These are phyloP conservation scores for Blastocystis sp. DNA, from an alignment of 352 stramenopile genomes.

Conservation along the genomic window DNA sequence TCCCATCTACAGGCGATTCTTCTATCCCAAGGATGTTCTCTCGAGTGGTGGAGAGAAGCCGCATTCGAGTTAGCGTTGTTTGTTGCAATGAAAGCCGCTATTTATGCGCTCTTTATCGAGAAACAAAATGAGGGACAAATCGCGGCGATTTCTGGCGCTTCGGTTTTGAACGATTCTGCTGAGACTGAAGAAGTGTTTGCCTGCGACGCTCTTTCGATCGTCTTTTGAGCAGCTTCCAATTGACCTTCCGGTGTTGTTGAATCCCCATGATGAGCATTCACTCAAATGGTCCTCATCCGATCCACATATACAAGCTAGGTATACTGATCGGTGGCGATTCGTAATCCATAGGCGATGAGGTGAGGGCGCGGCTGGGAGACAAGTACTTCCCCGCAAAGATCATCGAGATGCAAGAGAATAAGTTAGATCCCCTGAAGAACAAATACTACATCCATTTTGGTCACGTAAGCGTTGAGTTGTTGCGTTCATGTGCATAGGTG, in stretches of 20 bases:
- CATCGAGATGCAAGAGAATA: constrained; percentile 62
- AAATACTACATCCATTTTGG: constrained; percentile 58
- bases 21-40: background rate
- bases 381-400: constrained; percentile 70
- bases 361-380: constrained; percentile 41
- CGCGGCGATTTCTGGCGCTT: background rate
- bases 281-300: constrained; percentile 11
- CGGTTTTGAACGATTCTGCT: background rate
- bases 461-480: background rate
- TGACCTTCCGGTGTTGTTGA: background rate
- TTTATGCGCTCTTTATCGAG: too few relatives aligned
- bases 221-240: too few relatives aligned
- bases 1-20: constrained; percentile 25
- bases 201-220: background rate
- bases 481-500: constrained; percentile 74
- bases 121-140: background rate
- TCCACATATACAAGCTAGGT: constrained; percentile 61
- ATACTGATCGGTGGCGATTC: background rate
- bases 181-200: background rate
- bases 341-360: constrained; percentile 62
- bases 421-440: constrained; percentile 64
- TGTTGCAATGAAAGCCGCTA: background rate
- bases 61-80: background rate
- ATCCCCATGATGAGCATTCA: constrained; percentile 25
- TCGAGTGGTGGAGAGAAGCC: background rate